Conservation (phyloP, 2,329 filamentous ascomycete genomes). For the Pyricularia grisea region DNA sequence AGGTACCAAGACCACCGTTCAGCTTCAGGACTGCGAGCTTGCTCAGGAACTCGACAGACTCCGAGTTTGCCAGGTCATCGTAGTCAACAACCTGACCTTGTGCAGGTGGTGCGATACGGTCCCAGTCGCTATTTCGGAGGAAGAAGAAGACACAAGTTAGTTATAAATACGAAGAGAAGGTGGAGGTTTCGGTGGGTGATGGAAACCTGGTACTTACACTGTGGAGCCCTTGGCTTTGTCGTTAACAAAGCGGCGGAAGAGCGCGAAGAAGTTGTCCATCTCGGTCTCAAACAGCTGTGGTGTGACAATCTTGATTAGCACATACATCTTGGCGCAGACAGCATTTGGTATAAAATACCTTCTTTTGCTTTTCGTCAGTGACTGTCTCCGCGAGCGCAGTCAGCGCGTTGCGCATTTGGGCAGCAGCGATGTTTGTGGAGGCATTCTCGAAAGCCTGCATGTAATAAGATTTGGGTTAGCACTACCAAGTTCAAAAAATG, state of each 20-base stretch:
- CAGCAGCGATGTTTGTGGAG: slow-evolving; percentile 93
- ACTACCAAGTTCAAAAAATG: not conserved
- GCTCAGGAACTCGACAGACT: slow-evolving; percentile 88
- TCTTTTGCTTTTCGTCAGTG: slow-evolving; percentile 69
- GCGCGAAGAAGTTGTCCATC: slow-evolving; percentile 99
- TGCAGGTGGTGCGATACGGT: slow-evolving; percentile 88
- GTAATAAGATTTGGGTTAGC: not conserved
- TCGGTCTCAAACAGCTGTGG: slow-evolving; percentile 86
- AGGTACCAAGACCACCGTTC: slow-evolving; percentile 97
- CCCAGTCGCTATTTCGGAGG: slow-evolving; percentile 82
- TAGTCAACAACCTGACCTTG: slow-evolving; percentile 93
- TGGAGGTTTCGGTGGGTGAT: too few relatives aligned
- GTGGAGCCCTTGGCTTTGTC: slow-evolving; percentile 98
- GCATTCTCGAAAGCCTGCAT: slow-evolving; percentile 99
- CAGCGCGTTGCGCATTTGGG: slow-evolving; percentile 97
- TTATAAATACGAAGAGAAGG: not conserved
- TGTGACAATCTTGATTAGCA: not conserved
- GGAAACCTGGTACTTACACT: slow-evolving; percentile 43
- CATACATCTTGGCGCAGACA: slow-evolving; percentile 5
- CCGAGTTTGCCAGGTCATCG: slow-evolving; percentile 76
- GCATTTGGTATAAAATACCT: slow-evolving; percentile 44
- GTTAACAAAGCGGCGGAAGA: slow-evolving; percentile 96
- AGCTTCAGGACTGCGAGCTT: slow-evolving; percentile 98
- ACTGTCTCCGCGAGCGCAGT: slow-evolving; percentile 89
- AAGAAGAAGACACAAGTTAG: not conserved